phyloP scores from a whole-genome alignment of 140 eudicot genomes.

The Senecio squalidus region DNA sequence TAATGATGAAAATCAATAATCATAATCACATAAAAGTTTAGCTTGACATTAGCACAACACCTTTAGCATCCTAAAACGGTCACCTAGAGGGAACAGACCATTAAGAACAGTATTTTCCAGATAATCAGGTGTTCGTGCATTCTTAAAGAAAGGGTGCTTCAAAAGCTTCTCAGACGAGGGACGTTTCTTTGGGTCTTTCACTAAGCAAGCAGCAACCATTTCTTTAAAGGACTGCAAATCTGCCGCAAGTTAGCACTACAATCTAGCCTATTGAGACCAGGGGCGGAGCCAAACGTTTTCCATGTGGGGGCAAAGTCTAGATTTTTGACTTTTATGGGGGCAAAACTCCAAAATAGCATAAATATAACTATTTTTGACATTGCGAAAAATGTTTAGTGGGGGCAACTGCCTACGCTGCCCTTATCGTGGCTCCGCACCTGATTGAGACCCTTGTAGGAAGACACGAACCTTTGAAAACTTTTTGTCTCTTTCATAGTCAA shows the following conservation, averaged over 20 bases:
- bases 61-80: slow-evolving; percentile 57
- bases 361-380: no score
- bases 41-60: slow-evolving; percentile 23
- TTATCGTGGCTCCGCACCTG: no score
- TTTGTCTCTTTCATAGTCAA: slow-evolving; percentile 92
- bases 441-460: slow-evolving; percentile 15
- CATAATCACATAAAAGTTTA: background rate
- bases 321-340: no score
- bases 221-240: slow-evolving; percentile 80
- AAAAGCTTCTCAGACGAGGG: slow-evolving; percentile 91
- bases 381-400: no score
- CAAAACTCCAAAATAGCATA: no score
- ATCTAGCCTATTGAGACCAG: slow-evolving; percentile 11
- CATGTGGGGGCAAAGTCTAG: no score
- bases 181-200: slow-evolving; percentile 91
- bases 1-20: slow-evolving; percentile 2
- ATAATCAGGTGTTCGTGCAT: slow-evolving; percentile 63
- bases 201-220: slow-evolving; percentile 92
- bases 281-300: no score
- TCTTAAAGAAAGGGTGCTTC: slow-evolving; percentile 84
- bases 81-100: slow-evolving; percentile 72
- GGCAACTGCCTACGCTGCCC: no score
- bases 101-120: slow-evolving; percentile 51
- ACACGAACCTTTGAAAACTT: slow-evolving; percentile 78
- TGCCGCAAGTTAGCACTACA: slow-evolving; percentile 27